These are phyloP conservation scores for Trichoderma sp. DNA, from an alignment of 2,329 filamentous ascomycete species.

Conservation along the genomic window DNA sequence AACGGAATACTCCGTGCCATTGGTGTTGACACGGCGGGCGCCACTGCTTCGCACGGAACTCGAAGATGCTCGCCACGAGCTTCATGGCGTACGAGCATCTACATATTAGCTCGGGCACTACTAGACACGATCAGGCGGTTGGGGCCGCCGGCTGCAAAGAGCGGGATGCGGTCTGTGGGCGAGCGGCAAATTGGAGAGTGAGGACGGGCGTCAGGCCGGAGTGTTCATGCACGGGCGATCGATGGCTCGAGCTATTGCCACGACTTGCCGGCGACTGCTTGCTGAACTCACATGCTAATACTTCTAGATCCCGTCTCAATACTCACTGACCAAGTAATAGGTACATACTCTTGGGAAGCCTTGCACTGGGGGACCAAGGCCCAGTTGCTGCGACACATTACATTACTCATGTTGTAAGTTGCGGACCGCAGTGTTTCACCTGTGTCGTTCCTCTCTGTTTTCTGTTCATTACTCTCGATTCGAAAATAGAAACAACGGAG, in stretches of 20 bases:
- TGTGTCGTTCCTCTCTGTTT: neutral
- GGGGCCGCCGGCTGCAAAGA: constrained; percentile 19
- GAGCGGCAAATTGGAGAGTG: neutral
- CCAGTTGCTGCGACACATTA: neutral
- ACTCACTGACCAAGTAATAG: neutral
- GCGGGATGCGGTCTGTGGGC: constrained; percentile 20
- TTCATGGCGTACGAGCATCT: constrained; percentile 2
- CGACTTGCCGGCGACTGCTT: neutral
- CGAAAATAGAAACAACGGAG: constrained; percentile 14
- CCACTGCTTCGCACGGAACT: neutral
- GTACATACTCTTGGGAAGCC: neutral
- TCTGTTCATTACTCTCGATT: neutral
- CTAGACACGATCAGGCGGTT: neutral
- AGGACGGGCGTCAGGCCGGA: constrained; percentile 6
- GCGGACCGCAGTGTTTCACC: constrained; percentile 10
- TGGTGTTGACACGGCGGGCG: neutral
- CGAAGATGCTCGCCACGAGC: constrained; percentile 2
- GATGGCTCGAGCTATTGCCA: constrained; percentile 3
- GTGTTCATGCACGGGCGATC: constrained; percentile 12
- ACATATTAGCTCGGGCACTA: neutral
- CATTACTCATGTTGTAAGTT: constrained; percentile 11
- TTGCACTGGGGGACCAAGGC: neutral
- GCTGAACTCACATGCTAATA: neutral
- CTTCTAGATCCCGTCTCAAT: neutral
- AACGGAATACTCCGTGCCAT: constrained; percentile 3